Base-by-base conservation (phyloP, 1,284 basidiomycete species). In the Phellinidium pouzarii region DNA sequence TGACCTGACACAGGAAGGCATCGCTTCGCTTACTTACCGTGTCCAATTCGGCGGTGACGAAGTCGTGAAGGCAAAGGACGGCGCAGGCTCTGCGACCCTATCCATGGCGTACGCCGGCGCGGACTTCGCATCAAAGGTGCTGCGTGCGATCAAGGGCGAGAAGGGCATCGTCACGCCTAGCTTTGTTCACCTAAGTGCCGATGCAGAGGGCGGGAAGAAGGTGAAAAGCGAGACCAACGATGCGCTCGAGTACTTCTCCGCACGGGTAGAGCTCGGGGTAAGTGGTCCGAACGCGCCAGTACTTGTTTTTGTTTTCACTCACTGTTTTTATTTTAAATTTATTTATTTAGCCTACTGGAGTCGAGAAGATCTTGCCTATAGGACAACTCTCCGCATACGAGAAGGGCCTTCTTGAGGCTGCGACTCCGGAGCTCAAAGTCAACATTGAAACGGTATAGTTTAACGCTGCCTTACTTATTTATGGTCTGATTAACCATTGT, bases 91-190 rank as follows among this genome's bases (percentile, higher is more conserved):
- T 36, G 84, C 85, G 25, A 88, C 85, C 41, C 79, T 88, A 56
- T 85, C 82, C 48, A 88, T 88, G 85, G 85, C 83, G 55, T 87
- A 82, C 71, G 78, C 80, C 55, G 81, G 82, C 60, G 78, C 89
- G 44, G 82, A 91, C 69, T 95, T 94, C 65, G 78, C 91, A 46
- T 68, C 69, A 62, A 85, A 87, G 61, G 73, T 97, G 62, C 76
- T 97, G 65, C 81, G 84, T 53, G 94, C 91, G n/a, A 58, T 92
- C 60, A 84, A 84, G 59, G 94, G 94, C 62, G 91, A 94, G 75
- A 85, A 84, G 68, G 89, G 89, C 56, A 82, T 97, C 62, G 71
- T 90, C 55, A 80, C 84, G 36, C 94, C 94, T 29, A 87, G 83
- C 58, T 97, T 86, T 64, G 90, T 97, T 62, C 79, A 90, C 69